Conservation (phyloP, 225 moss, liverwort and hornwort species). For the Physcomitrium patens region DNA sequence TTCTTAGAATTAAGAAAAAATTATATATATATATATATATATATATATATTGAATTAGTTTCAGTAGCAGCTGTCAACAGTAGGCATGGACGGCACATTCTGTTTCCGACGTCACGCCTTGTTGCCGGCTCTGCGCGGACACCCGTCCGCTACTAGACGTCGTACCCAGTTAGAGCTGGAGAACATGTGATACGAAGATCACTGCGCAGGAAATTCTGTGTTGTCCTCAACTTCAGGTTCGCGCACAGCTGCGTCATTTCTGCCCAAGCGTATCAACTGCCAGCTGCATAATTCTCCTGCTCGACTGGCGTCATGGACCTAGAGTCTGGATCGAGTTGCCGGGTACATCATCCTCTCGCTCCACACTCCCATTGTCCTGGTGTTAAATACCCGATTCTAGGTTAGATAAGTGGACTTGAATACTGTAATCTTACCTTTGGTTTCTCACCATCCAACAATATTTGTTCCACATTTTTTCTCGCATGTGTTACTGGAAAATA, state of each 20-base stretch:
- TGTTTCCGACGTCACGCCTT: constrained; percentile 16
- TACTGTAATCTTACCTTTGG: too few species aligned
- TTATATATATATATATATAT: too few species aligned
- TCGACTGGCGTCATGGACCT: too few species aligned
- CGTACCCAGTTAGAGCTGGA: background rate
- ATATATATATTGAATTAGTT: background rate
- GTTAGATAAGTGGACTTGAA: too few species aligned
- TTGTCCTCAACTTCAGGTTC: background rate
- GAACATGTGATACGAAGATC: background rate
- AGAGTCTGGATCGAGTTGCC: too few species aligned
- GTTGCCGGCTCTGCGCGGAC: constrained; percentile 25
- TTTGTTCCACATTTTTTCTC: too few species aligned
- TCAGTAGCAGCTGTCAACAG: background rate
- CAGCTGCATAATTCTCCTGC: background rate
- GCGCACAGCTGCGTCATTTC: too few species aligned
- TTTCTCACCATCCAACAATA: too few species aligned
- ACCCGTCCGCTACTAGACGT: constrained; percentile 17
- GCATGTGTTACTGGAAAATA: too few species aligned
- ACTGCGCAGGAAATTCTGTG: background rate
- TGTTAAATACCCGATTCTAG: too few species aligned
- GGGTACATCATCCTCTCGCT: too few species aligned
- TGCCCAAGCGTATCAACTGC: background rate
- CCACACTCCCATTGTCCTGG: too few species aligned
- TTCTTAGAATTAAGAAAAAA: background rate
- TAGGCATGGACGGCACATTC: constrained; percentile 6